Conservation (phyloP, 2,329 filamentous ascomycete genomes). For the Escovopsis sp. region DNA sequence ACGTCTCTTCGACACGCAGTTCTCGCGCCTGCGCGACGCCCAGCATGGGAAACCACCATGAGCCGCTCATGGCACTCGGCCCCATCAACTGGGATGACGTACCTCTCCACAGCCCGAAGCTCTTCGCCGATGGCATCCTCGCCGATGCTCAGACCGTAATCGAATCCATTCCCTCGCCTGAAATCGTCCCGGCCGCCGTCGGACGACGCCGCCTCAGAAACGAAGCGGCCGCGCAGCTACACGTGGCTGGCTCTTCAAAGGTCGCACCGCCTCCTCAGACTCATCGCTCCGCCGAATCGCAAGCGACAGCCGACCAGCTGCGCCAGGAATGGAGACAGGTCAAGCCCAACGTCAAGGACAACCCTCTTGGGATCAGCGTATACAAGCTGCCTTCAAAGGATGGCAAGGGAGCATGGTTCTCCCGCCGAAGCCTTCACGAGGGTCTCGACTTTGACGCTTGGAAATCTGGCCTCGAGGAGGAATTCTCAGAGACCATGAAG, state of each 20-base stretch:
- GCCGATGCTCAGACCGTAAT: constrained; percentile 52
- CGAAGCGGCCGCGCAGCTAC: constrained; percentile 29
- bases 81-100: constrained; percentile 37
- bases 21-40: background rate
- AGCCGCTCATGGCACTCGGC: constrained; percentile 40
- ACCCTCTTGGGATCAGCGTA: constrained; percentile 59
- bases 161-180: constrained; percentile 52
- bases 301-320: constrained; percentile 38
- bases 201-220: constrained; percentile 39
- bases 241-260: too few relatives aligned
- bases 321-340: constrained; percentile 78
- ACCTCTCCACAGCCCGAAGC: constrained; percentile 30
- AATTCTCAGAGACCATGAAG: constrained; percentile 67
- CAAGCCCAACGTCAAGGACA: constrained; percentile 55
- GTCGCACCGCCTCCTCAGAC: too few relatives aligned
- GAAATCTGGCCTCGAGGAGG: constrained; percentile 58
- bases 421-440: constrained; percentile 66
- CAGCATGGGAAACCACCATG: constrained; percentile 30
- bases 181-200: constrained; percentile 20
- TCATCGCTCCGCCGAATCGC: constrained; percentile 30
- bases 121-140: constrained; percentile 46
- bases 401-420: constrained; percentile 80
- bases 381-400: constrained; percentile 71
- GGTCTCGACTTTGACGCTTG: constrained; percentile 63
- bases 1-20: too few relatives aligned